These are phyloP conservation scores for Erythrobasidium hasegawianum DNA, from an alignment of 1,284 basidiomycete species.

Conservation along the genomic window DNA sequence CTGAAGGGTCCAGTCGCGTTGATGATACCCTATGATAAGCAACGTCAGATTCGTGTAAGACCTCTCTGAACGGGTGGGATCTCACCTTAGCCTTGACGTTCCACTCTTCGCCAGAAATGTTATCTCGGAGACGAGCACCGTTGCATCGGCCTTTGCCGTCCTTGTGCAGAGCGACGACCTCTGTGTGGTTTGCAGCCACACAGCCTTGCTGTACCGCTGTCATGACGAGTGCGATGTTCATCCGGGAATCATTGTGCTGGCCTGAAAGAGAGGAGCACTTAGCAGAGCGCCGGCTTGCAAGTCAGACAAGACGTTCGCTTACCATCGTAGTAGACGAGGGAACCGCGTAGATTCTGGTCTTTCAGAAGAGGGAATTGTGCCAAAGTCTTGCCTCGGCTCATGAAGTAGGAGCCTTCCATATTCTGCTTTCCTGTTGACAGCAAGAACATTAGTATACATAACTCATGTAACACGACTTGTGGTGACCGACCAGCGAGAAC, in stretches of 20 bases:
- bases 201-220: constrained; percentile 93
- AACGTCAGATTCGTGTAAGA: too few relatives aligned
- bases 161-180: constrained; percentile 79
- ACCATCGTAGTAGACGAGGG: constrained; percentile 96
- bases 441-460: neutral
- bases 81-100: constrained; percentile 73
- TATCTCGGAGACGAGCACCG: constrained; percentile 76
- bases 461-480: constrained; percentile 63
- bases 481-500: constrained; percentile 80
- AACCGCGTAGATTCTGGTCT: constrained; percentile 86
- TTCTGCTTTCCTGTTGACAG: constrained; percentile 91
- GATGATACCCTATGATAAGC: constrained; percentile 80
- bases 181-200: constrained; percentile 81
- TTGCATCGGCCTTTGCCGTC: constrained; percentile 57
- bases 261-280: too few relatives aligned
- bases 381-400: constrained; percentile 86
- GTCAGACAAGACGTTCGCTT: too few relatives aligned
- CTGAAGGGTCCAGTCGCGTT: constrained; percentile 96
- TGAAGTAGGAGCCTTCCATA: constrained; percentile 92
- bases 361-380: constrained; percentile 97
- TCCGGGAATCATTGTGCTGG: constrained; percentile 96
- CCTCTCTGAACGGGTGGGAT: constrained; percentile 1
- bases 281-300: too few relatives aligned
- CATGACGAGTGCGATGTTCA: constrained; percentile 93
- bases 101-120: constrained; percentile 77